A percentile compares a stretch with the other conserved stretches of the same genome.
Conservation (phyloP, 139 green algal genomes). For the Chlamydomonas eustigma region DNA sequence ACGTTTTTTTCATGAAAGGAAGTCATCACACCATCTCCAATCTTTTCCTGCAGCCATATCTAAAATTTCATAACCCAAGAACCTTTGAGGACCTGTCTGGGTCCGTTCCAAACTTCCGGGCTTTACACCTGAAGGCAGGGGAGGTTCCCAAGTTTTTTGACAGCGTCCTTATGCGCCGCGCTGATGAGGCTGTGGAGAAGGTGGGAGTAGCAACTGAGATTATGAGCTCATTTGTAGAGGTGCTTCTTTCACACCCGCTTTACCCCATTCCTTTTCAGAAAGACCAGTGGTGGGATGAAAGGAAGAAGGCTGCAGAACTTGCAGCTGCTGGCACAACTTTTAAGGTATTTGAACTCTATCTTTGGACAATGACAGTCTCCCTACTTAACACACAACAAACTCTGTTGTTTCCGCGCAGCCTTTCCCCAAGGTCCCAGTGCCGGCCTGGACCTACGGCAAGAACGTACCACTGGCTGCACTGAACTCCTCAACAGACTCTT, state of each 20-base stretch:
- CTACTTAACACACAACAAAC: too few species aligned
- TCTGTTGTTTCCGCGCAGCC: conserved; percentile 10
- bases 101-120: conserved; percentile 58
- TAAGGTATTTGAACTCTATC: neutral
- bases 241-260: neutral
- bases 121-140: conserved; percentile 45
- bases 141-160: conserved; percentile 57
- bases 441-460: conserved; percentile 42
- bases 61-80: conserved; percentile 60
- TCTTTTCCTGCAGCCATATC: conserved; percentile 38
- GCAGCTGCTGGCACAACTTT: conserved; percentile 1
- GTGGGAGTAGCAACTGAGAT: too few species aligned
- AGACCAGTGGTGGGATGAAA: conserved; percentile 31
- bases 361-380: too few species aligned
- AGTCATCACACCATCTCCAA: neutral
- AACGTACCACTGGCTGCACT: conserved; percentile 30
- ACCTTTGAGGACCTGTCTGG: conserved; percentile 55
- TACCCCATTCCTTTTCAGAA: conserved; percentile 27
- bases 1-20: neutral
- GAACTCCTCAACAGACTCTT: conserved; percentile 39
- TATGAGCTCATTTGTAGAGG: neutral
- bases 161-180: conserved; percentile 36
- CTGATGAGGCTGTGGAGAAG: conserved; percentile 22
- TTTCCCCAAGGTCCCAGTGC: conserved; percentile 40
- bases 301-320: conserved; percentile 36